Evolutionary conservation across 257 asterid species (phyloP), one percentile per base, ranked within the genome.

Genomic region (Avicennia marina): DNA sequence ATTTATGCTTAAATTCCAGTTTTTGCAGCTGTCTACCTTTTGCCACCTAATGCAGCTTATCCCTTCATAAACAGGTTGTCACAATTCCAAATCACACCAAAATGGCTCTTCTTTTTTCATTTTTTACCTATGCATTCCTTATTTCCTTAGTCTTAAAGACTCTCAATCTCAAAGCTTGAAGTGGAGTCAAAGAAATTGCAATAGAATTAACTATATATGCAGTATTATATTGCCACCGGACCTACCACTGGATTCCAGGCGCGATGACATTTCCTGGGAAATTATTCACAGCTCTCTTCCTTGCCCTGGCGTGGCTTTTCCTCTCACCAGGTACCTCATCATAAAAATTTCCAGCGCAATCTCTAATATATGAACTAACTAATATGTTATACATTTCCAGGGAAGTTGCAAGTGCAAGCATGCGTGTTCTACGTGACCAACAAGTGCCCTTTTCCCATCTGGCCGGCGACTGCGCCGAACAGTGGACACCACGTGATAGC

Each of bases 391-490:
- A 36, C 6, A 53, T 24, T 18, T 20, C 56, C 83, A 80, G 93
- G 72, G n/a, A 67, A 71, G 38, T 22, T 17, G 15, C 54, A 9
- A 2, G 77, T 44, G 12, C 66, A 56, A 51, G 84, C 86, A 18
- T 78, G 90, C 75, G 81, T 73, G 1, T 73, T 87, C 58, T 72
- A 72, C 64, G 81, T 90, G 29, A 73, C 20, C 36, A 90, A 90
- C 89, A 82, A 79, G 67, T 90, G 98, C 82, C 62, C 85, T 0
- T 86, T 80, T 29, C 81, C 90, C 0, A 84, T 90, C 61, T 90
- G 96, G 97, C 97, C 97, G 0, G 96, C 90, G 20, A 77, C 89
- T 2, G 95, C 94, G 39, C 57, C 97, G 1, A 84, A 84, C 70
- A 42, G 20, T 33, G 96, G 94, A 55, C 86, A 80, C 22, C 81